Conservation (phyloP, 1,284 basidiomycete species). For the Abortiporus biennis region DNA sequence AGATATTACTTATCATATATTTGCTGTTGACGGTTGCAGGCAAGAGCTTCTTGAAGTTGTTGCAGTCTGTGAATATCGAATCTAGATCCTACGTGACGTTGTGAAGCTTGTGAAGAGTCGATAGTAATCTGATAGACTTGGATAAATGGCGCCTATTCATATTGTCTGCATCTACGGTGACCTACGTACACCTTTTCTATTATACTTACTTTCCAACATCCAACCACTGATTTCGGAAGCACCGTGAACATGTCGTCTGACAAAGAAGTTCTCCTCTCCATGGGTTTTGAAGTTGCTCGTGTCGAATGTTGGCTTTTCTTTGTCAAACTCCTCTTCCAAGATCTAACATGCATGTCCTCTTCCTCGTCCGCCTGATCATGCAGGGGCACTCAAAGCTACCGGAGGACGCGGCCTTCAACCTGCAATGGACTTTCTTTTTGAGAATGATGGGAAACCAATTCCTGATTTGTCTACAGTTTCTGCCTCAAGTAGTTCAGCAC, state of each 20-base stretch:
- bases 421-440: slow-evolving; percentile 84
- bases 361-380: slow-evolving; percentile 1
- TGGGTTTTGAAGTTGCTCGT: slow-evolving; percentile 82
- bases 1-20: too few species aligned
- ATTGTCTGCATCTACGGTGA: too few species aligned
- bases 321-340: not conserved
- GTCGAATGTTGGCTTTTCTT: slow-evolving; percentile 64
- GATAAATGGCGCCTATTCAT: too few species aligned
- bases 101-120: too few species aligned
- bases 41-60: too few species aligned
- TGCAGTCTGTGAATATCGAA: too few species aligned
- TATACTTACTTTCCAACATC: too few species aligned
- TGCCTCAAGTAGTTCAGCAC: slow-evolving; percentile 11
- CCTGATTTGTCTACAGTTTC: slow-evolving; percentile 47
- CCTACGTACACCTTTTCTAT: too few species aligned
- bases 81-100: too few species aligned
- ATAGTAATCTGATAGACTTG: too few species aligned
- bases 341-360: not conserved
- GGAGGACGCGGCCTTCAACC: slow-evolving; percentile 76
- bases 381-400: slow-evolving; percentile 85
- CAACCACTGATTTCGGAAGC: too few species aligned
- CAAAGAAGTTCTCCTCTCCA: slow-evolving; percentile 73
- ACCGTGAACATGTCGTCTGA: slow-evolving; percentile 42
- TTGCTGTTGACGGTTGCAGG: too few species aligned
- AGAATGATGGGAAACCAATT: slow-evolving; percentile 68